Evolutionary conservation across 2,329 filamentous ascomycete species (phyloP).

Genomic region (Sclerotinia borealis): DNA sequence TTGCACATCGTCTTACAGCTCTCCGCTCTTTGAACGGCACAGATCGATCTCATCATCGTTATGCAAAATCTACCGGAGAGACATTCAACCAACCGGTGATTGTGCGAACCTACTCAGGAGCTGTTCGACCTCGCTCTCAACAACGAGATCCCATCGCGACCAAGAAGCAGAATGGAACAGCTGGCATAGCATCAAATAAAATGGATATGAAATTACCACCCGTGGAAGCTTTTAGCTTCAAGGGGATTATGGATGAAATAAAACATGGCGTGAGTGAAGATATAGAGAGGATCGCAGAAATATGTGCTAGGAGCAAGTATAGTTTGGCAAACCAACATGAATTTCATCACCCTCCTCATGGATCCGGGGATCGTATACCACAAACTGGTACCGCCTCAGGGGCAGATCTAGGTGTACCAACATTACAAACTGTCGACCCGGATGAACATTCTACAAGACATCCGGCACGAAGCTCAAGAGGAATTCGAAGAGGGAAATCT

Average conservation of each 20-base stretch:
- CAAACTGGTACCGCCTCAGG: constrained; percentile 21
- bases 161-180: constrained; percentile 26
- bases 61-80: constrained; percentile 50
- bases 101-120: constrained; percentile 56
- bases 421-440: constrained; percentile 50
- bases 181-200: constrained; percentile 21
- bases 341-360: constrained; percentile 57
- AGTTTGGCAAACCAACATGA: constrained; percentile 63
- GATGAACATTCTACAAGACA: constrained; percentile 46
- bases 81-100: constrained; percentile 62
- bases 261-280: constrained; percentile 47
- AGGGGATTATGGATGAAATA: constrained; percentile 55
- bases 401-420: constrained; percentile 41
- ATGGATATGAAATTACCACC: constrained; percentile 48
- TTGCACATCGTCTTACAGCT: constrained; percentile 52
- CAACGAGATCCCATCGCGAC: constrained; percentile 25
- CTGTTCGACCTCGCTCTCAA: constrained; percentile 33
- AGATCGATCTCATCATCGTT: constrained; percentile 39
- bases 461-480: constrained; percentile 22
- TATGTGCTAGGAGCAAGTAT: constrained; percentile 59
- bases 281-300: constrained; percentile 60
- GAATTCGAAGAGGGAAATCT: constrained; percentile 27
- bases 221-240: constrained; percentile 58
- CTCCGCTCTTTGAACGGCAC: constrained; percentile 50
- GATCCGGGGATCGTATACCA: constrained; percentile 47